Conservation (phyloP, 2,329 filamentous ascomycete species). For the Microcera coccophila region DNA sequence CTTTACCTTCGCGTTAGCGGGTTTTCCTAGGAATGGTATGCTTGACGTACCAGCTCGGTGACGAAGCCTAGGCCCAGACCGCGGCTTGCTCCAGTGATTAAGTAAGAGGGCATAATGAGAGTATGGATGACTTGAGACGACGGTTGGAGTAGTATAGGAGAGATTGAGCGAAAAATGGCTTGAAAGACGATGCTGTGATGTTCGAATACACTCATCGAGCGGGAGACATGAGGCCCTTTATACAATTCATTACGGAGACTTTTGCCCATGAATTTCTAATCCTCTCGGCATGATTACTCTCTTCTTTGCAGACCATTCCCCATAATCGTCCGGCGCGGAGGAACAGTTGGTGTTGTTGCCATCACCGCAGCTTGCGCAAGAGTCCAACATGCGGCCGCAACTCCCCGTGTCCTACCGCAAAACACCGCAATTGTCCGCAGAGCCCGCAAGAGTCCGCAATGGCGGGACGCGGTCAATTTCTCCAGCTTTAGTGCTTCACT, state of each 20-base stretch:
- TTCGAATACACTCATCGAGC: background rate
- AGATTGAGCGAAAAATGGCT: background rate
- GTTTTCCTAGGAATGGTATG: background rate
- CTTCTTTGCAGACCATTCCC: background rate
- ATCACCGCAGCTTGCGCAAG: background rate
- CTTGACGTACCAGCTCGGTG: conserved; percentile 15
- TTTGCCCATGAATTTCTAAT: background rate
- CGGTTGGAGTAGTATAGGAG: background rate
- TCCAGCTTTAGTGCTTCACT: no score
- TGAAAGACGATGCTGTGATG: background rate
- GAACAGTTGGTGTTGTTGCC: background rate
- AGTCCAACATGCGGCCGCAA: background rate
- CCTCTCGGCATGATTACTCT: background rate
- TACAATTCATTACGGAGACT: background rate
- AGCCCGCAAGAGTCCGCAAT: background rate
- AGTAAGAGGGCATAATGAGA: conserved; percentile 14
- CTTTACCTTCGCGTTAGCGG: conserved; percentile 7
- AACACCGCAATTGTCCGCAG: background rate
- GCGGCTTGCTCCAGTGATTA: conserved; percentile 20
- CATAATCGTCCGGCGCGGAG: background rate
- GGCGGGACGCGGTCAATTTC: no score
- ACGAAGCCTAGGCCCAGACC: conserved; percentile 22
- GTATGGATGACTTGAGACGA: no score
- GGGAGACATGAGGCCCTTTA: background rate
- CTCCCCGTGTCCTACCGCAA: background rate